Evolutionary conservation across 345 rosid species (phyloP), one percentile per base, ranked within the genome.

Genomic region (Linum trigynum): DNA sequence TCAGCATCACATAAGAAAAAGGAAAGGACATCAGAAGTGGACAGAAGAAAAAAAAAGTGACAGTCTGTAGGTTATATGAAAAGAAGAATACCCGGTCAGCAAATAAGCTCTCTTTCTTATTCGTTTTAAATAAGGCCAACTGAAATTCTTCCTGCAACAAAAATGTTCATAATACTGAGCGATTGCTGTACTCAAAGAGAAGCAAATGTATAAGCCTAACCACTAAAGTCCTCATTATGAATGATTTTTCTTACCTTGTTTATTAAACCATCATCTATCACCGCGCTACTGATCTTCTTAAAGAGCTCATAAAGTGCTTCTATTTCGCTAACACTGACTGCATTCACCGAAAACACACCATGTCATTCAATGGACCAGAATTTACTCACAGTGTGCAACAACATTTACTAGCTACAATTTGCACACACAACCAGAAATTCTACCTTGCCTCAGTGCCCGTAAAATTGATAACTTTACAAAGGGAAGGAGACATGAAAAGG

Each of bases 231-330:
- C 62, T 55, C 3, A 17, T 38, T 38, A 57, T 37, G 7, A 42
- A 55, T 23, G 32, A 23, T 7, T 40, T 60, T 32, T 3, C 11
- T 36, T 67, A 66, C 75, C 71, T 67, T 94, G 82, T 91, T 91
- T 72, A 94, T 94, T 51, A 94, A 76, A 50, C 97, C 97, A 51
- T 91, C 99, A 73, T 95, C 99, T 72, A 89, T 91, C 69, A 95
- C 99, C 7, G 95, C 99, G 62, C 99, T 95, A 80, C 99, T 91
- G 68, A 95, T 95, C 86, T 91, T 91, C 86, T 95, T 91, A 70
- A 95, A 95, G 38, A 95, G 92, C 78, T 95, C 99, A 72, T 95
- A 95, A 23, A 94, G 88, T 37, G 99, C 99, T 77, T 94, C 99
- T 57, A 94, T 87, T 81, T 94, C 99, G 77, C 99, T 95, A 58